These are phyloP conservation scores for Capsicum chinense DNA, from an alignment of 257 asterid genomes.

Conservation along the genomic window DNA sequence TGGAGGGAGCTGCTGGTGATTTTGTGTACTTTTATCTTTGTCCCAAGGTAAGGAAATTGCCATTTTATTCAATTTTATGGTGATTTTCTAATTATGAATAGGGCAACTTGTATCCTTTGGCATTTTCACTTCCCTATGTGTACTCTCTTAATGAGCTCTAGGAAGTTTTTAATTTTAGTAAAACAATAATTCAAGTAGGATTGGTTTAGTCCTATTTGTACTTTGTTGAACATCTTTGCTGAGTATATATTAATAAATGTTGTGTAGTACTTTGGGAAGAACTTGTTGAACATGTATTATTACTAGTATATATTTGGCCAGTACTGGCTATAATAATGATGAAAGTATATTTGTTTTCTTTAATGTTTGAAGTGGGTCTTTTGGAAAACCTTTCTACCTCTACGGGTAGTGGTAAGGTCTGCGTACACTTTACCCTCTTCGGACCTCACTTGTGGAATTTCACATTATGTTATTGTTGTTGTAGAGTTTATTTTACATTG, in stretches of 20 bases:
- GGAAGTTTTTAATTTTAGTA: not conserved
- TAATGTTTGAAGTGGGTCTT: not conserved
- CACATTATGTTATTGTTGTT: too few relatives aligned
- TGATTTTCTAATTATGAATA: constrained; percentile 28
- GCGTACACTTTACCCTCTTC: too few relatives aligned
- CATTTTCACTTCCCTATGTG: constrained; percentile 44
- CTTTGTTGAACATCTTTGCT: constrained; percentile 12
- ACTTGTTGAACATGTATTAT: constrained; percentile 2
- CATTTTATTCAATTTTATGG: constrained; percentile 27
- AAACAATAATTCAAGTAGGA: constrained; percentile 31
- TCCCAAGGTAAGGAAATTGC: constrained; percentile 33
- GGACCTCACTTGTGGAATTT: too few relatives aligned
- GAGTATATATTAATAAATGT: too few relatives aligned
- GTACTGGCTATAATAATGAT: not conserved
- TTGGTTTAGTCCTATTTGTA: constrained; percentile 25
- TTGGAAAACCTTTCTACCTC: too few relatives aligned
- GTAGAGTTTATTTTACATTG: too few relatives aligned
- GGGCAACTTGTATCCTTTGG: constrained; percentile 98
- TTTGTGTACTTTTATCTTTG: not conserved
- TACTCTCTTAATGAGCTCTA: constrained; percentile 21
- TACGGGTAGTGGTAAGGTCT: too few relatives aligned
- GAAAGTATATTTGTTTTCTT: not conserved
- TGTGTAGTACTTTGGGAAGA: too few relatives aligned
- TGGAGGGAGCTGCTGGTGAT: not conserved
- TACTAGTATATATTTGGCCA: constrained; percentile 3